These are phyloP conservation scores for Scutellaria galericulata DNA, from an alignment of 257 asterid genomes.

Conservation along the genomic window DNA sequence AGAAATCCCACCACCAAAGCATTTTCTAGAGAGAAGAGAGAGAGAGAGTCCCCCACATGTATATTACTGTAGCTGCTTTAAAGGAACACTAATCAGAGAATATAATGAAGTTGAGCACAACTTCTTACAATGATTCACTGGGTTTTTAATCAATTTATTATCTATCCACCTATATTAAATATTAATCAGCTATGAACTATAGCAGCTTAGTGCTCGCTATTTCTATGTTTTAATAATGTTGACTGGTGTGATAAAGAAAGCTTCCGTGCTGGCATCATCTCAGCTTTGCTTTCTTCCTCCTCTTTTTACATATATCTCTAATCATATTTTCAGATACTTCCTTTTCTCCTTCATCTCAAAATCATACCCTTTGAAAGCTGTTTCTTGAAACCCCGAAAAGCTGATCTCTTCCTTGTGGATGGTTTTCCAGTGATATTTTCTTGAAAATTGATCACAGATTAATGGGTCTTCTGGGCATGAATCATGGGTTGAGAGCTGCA, in stretches of 20 bases:
- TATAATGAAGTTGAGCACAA: not conserved
- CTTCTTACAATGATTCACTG: not conserved
- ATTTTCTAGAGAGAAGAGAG: not conserved
- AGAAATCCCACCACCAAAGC: conserved; percentile 16
- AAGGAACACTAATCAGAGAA: not conserved
- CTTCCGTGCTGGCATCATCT: conserved; percentile 20
- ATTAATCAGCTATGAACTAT: not conserved
- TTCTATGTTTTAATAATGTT: not conserved
- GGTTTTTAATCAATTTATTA: not conserved
- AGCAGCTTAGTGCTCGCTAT: not conserved
- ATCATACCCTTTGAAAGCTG: not conserved
- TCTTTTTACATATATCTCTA: conserved; percentile 20
- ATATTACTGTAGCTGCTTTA: not conserved
- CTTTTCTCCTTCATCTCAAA: conserved; percentile 26
- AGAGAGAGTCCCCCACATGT: conserved; percentile 29
- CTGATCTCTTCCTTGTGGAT: conserved; percentile 4
- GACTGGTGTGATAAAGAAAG: conserved; percentile 24
- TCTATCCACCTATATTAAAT: not conserved
- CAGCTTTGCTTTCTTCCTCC: conserved; percentile 5
- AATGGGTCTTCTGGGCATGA: conserved; percentile 49
- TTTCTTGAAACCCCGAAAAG: not conserved
- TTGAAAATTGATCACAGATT: not conserved
- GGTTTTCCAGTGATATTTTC: not conserved
- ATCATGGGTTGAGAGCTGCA: conserved; percentile 31
- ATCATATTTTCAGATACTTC: conserved; percentile 26